Evolutionary conservation across 2,329 filamentous ascomycete genomes (phyloP), one percentile per base, ranked within the genome.

Genomic region (Fusarium penzigii): DNA sequence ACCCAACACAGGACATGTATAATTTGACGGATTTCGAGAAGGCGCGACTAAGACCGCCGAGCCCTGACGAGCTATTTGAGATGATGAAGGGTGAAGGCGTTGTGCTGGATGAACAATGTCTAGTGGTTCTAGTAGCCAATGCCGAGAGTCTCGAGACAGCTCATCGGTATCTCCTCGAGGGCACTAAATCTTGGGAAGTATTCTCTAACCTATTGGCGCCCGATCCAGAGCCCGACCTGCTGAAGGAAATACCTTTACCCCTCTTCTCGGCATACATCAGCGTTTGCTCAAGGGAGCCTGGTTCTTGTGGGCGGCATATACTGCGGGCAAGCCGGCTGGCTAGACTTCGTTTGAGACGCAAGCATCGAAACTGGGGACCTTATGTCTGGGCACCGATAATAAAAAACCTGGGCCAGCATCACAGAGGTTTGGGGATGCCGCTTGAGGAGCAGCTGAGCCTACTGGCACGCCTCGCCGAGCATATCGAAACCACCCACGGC

Each of bases 11-110:
- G 46, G 53, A 67, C 39, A 62, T 71, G 12, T 72, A 74, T 68
- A 89, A 78, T 68, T 79, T 78, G 63, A 88, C 77, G 52, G 79
- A 85, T n/a, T 82, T 85, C 49, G 87, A 89, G 51, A 83, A 82
- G 58, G 79, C 83, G 39, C 77, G 83, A n/a, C 72, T 84, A 41
- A 73, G 77, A 13, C 83, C 87, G 1, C 88, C 88, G 2, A 78
- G 75, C 1, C 70, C 85, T 11, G 70, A 77, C 5, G 74, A 81
- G 46, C 73, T 92, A 5, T 88, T 87, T 52, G 64, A 75, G 11
- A 73, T 77, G 40, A 88, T 92, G 83, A 65, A 72, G 12, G 65
- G 64, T 2, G 72, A 74, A 2, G 75, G 78, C 1, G 64, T 87
- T 17, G 69, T 65, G 7, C 81, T 85, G 0, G 64, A 71, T 5